Evolutionary conservation across 2,329 filamentous ascomycete genomes (phyloP).

Genomic region (Penicillium sp.): DNA sequence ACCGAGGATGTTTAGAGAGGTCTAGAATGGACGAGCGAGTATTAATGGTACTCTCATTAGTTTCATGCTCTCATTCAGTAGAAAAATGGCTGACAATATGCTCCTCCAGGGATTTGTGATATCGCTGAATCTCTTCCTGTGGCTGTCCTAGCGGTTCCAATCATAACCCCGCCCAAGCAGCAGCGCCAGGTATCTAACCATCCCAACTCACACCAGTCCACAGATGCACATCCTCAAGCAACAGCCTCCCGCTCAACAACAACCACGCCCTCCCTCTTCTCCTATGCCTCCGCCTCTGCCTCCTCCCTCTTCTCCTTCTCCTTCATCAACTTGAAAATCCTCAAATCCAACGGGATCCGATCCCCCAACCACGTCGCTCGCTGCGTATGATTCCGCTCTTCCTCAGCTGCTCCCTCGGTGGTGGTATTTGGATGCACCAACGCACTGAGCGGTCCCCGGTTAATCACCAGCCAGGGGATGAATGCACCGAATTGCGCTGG

Average conservation of each 20-base stretch:
- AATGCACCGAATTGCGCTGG: slow-evolving; percentile 89
- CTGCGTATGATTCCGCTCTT: slow-evolving; percentile 53
- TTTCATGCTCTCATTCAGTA: no score
- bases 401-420: slow-evolving; percentile 34
- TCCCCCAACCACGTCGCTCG: slow-evolving; percentile 50
- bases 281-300: slow-evolving; percentile 6
- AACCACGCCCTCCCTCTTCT: slow-evolving; percentile 1
- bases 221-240: no score
- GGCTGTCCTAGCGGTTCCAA: no score
- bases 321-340: slow-evolving; percentile 37
- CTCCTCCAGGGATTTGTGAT: no score
- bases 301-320: slow-evolving; percentile 24
- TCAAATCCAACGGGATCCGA: slow-evolving; percentile 46
- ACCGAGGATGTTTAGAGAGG: not conserved
- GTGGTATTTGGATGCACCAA: slow-evolving; percentile 77
- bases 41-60: not conserved
- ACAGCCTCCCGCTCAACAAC: not conserved
- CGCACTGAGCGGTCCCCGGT: slow-evolving; percentile 76
- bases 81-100: not conserved
- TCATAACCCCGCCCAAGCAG: no score
- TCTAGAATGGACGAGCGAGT: not conserved
- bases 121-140: no score
- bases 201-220: no score
- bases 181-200: no score
- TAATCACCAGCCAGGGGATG: slow-evolving; percentile 78